A percentile compares a stretch with the other conserved stretches of the same genome.
Conservation (phyloP, 352 stramenopile genomes). For the Aphanomyces stellatus region DNA sequence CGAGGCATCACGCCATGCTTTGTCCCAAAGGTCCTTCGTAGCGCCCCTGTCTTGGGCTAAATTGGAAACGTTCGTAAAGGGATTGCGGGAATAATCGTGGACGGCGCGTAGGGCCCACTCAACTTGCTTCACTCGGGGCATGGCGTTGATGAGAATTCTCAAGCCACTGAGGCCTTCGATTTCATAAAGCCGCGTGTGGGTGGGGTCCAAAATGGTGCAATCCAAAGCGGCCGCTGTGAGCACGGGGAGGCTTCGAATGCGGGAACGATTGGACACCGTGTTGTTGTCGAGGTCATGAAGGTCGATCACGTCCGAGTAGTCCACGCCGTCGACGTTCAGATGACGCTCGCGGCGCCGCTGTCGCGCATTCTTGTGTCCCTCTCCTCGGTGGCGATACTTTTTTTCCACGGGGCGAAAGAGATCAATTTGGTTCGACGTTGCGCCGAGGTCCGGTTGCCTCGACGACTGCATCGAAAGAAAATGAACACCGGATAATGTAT, state of each 20-base stretch:
- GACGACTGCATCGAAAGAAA: neutral
- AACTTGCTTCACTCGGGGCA: conserved; percentile 10
- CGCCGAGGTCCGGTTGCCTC: neutral
- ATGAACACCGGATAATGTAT: neutral
- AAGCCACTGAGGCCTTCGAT: conserved; percentile 10
- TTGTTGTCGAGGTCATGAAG: conserved; percentile 1
- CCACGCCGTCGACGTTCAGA: neutral
- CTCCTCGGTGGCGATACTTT: conserved; percentile 2
- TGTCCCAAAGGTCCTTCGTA: conserved; percentile 3
- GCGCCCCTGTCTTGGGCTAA: neutral
- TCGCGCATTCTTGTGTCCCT: conserved; percentile 2
- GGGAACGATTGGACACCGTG: neutral
- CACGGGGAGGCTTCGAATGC: neutral
- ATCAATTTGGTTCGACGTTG: neutral
- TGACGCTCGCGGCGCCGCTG: neutral
- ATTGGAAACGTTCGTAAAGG: conserved; percentile 15
- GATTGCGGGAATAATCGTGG: conserved; percentile 8
- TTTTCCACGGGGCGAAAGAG: conserved; percentile 13
- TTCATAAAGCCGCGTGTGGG: neutral
- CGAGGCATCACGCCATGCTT: conserved; percentile 4
- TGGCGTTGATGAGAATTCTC: conserved; percentile 7
- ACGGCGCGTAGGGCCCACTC: conserved; percentile 14
- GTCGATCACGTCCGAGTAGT: conserved; percentile 16
- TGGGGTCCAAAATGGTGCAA: neutral
- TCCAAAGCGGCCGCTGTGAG: neutral